A percentile compares a stretch with the other conserved stretches of the same genome.
phyloP scores from a whole-genome alignment of 75 land plant genomes.

The Sequoia sempervirens region DNA sequence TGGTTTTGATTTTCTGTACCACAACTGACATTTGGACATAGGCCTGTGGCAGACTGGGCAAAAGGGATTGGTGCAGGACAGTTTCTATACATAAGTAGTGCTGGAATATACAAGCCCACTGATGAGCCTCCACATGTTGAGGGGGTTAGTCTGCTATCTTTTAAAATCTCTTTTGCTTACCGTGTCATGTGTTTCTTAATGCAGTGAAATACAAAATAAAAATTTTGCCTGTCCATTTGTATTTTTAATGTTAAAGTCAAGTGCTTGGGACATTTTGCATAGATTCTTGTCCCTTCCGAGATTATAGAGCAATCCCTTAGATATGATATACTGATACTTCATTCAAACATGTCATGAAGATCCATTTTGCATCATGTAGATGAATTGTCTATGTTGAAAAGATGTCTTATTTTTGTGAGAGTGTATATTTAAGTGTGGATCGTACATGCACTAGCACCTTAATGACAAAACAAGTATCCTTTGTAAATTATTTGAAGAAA shows the following conservation, averaged over 20 bases:
- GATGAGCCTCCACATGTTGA: constrained; percentile 98
- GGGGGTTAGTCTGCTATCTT: constrained; percentile 50
- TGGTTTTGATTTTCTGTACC: neutral
- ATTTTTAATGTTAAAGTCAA: neutral
- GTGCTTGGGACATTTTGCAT: neutral
- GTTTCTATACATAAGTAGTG: constrained; percentile 94
- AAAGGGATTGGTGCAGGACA: constrained; percentile 73
- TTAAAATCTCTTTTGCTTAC: neutral
- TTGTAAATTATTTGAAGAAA: neutral
- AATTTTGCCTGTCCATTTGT: neutral
- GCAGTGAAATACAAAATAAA: neutral
- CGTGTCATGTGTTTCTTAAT: neutral
- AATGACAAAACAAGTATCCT: neutral
- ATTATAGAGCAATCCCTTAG: neutral
- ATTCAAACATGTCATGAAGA: neutral
- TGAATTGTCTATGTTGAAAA: neutral
- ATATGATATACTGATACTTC: neutral
- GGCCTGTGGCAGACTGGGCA: constrained; percentile 98
- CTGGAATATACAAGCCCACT: constrained; percentile 90
- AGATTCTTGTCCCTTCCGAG: neutral
- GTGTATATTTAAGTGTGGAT: neutral
- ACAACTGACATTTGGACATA: constrained; percentile 17
- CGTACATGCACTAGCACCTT: neutral
- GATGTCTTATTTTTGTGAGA: neutral
- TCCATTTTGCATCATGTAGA: neutral